A percentile compares a stretch with the other conserved stretches of the same genome.
phyloP scores from a whole-genome alignment of 176 grass and related monocot genomes.

The Eleusine indica region DNA sequence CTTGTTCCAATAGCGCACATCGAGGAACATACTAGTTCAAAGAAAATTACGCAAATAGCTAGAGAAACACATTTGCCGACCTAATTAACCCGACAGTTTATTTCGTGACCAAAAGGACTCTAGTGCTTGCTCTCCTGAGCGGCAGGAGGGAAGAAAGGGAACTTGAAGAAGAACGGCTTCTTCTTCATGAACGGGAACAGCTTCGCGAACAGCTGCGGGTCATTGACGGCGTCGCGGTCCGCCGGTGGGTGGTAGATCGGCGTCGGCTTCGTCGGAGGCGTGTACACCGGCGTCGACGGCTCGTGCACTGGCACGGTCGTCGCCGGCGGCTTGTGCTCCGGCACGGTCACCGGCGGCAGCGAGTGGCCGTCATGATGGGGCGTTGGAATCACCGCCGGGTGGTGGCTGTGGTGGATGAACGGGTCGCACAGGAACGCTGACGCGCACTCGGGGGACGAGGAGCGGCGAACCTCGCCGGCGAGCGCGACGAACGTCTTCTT shows the following conservation, averaged over 20 bases:
- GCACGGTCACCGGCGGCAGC: not conserved
- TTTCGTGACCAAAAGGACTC: not conserved
- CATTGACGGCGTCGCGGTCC: slow-evolving; percentile 20
- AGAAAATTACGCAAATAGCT: not conserved
- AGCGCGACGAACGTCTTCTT: slow-evolving; percentile 42
- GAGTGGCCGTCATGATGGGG: not conserved
- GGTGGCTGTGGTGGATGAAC: slow-evolving; percentile 41
- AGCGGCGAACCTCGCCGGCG: slow-evolving; percentile 39
- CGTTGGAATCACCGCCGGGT: not conserved
- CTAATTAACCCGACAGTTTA: not conserved
- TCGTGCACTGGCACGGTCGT: slow-evolving; percentile 7
- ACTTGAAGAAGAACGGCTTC: slow-evolving; percentile 15
- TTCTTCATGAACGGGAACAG: slow-evolving; percentile 25
- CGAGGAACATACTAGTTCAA: not conserved
- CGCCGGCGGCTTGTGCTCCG: slow-evolving; percentile 24
- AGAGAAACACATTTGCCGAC: not conserved
- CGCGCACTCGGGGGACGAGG: slow-evolving; percentile 51
- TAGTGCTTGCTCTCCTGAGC: slow-evolving; percentile 31
- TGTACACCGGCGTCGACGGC: not conserved
- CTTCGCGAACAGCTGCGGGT: slow-evolving; percentile 36
- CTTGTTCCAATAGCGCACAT: not conserved
- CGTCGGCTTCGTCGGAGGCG: not conserved
- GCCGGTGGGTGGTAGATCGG: slow-evolving; percentile 37
- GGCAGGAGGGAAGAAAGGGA: slow-evolving; percentile 34
- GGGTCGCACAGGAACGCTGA: slow-evolving; percentile 38